Evolutionary conservation across 2,329 filamentous ascomycete species (phyloP).

Genomic region (Calonectria crousiana): DNA sequence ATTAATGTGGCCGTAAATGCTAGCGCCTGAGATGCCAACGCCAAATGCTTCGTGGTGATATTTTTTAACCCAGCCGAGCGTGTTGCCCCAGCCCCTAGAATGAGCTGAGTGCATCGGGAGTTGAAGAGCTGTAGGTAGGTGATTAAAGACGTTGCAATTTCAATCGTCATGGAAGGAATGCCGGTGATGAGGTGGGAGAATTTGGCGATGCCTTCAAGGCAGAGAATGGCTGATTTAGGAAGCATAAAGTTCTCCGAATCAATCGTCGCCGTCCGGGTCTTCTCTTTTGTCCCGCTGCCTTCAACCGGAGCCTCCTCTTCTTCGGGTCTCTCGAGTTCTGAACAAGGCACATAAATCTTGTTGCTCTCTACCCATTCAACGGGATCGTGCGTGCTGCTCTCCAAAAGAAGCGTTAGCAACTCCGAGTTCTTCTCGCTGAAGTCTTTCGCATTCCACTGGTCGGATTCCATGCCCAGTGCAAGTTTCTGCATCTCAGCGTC

Average conservation of each 20-base stretch:
- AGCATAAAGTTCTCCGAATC: slow-evolving; percentile 89
- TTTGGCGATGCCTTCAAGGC: slow-evolving; percentile 83
- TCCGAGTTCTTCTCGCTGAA: slow-evolving; percentile 73
- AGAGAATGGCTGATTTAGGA: slow-evolving; percentile 84
- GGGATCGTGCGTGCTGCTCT: slow-evolving; percentile 78
- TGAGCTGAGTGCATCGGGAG: slow-evolving; percentile 94
- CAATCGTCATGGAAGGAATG: slow-evolving; percentile 89
- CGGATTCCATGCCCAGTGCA: slow-evolving; percentile 81
- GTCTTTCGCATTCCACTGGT: slow-evolving; percentile 84
- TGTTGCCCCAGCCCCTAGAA: slow-evolving; percentile 93
- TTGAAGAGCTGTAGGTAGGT: slow-evolving; percentile 95
- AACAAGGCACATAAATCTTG: slow-evolving; percentile 68
- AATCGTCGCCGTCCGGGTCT: slow-evolving; percentile 78
- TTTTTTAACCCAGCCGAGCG: slow-evolving; percentile 91
- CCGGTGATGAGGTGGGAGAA: slow-evolving; percentile 86
- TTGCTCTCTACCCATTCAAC: slow-evolving; percentile 73
- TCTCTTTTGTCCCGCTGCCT: slow-evolving; percentile 70
- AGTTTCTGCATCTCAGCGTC: slow-evolving; percentile 81
- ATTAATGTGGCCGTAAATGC: slow-evolving; percentile 89
- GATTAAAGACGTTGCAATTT: slow-evolving; percentile 83
- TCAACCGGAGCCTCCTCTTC: slow-evolving; percentile 52
- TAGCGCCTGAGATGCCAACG: slow-evolving; percentile 89
- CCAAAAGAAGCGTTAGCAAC: slow-evolving; percentile 73
- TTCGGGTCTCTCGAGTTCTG: slow-evolving; percentile 52
- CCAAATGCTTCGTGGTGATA: slow-evolving; percentile 95